phyloP scores from a whole-genome alignment of 306 rosid genomes.

The Boehmeria nivea region DNA sequence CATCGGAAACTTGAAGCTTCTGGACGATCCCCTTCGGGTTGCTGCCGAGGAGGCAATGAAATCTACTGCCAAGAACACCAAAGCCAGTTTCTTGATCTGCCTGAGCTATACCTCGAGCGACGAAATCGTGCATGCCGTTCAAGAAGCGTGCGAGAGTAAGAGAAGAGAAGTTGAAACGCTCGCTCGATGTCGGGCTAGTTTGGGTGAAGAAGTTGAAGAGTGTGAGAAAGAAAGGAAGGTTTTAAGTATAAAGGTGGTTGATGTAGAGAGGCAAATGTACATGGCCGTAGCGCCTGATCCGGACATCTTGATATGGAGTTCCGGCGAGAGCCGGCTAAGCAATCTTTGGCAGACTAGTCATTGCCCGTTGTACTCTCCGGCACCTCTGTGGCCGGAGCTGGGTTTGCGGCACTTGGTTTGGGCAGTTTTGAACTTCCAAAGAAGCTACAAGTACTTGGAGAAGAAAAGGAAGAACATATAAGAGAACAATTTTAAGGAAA shows the following conservation, averaged over 20 bases:
- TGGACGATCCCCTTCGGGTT: constrained; percentile 46
- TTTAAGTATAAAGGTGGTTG: constrained; percentile 49
- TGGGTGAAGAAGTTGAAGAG: constrained; percentile 3
- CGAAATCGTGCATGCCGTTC: constrained; percentile 56
- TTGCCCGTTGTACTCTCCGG: constrained; percentile 57
- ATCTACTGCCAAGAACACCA: constrained; percentile 52
- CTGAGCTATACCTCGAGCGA: constrained; percentile 64
- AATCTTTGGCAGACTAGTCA: constrained; percentile 70
- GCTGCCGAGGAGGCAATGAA: constrained; percentile 63
- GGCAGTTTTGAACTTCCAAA: constrained; percentile 62
- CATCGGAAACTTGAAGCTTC: constrained; percentile 56
- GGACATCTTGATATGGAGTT: constrained; percentile 57
- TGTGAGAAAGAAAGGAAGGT: constrained; percentile 19
- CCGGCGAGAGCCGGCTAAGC: constrained; percentile 65
- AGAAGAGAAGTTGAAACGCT: constrained; percentile 30
- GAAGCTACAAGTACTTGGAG: constrained; percentile 48
- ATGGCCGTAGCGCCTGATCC: constrained; percentile 81
- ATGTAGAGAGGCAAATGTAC: constrained; percentile 60
- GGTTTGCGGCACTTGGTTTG: constrained; percentile 60
- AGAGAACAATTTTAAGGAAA: too few species aligned
- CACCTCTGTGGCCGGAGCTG: constrained; percentile 74
- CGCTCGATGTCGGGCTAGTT: too few species aligned
- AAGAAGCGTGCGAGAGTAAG: constrained; percentile 51
- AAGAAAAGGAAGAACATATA: constrained; percentile 41
- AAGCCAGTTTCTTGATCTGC: constrained; percentile 43